Percentiles rank a stretch among this genome's conserved stretches.
Conservation (phyloP, 257 asterid species). For the Plantago ovata region DNA sequence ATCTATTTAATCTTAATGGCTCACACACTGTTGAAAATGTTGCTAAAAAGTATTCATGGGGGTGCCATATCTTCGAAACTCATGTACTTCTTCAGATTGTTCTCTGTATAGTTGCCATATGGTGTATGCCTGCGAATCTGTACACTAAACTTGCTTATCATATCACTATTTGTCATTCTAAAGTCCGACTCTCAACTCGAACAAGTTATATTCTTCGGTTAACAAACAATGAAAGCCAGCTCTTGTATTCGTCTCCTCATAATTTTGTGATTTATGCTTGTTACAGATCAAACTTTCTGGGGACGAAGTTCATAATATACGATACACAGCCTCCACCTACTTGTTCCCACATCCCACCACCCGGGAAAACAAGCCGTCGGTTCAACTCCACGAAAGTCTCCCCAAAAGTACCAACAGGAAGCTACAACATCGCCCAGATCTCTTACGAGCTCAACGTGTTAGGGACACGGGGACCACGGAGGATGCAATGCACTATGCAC, state of each 20-base stretch:
- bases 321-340: slow-evolving; percentile 76
- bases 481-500: slow-evolving; percentile 85
- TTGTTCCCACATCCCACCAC: slow-evolving; percentile 48
- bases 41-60: too few relatives aligned
- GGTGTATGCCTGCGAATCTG: too few relatives aligned
- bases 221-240: too few relatives aligned
- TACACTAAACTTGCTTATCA: too few relatives aligned
- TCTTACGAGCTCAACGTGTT: slow-evolving; percentile 86
- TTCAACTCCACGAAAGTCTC: slow-evolving; percentile 80
- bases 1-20: too few relatives aligned
- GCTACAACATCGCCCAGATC: slow-evolving; percentile 75
- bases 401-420: slow-evolving; percentile 86
- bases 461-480: slow-evolving; percentile 91
- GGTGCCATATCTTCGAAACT: too few relatives aligned
- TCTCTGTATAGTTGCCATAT: too few relatives aligned
- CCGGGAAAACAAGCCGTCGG: slow-evolving; percentile 72
- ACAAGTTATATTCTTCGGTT: too few relatives aligned
- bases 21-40: too few relatives aligned
- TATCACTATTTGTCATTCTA: too few relatives aligned
- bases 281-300: slow-evolving; percentile 86
- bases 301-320: slow-evolving; percentile 89
- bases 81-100: too few relatives aligned
- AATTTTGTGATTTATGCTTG: neutral
- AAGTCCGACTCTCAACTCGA: too few relatives aligned
- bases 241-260: neutral